Evolutionary conservation across 2,329 filamentous ascomycete genomes (phyloP), one percentile per base, ranked within the genome.

Genomic region (Fusarium equiseti): DNA sequence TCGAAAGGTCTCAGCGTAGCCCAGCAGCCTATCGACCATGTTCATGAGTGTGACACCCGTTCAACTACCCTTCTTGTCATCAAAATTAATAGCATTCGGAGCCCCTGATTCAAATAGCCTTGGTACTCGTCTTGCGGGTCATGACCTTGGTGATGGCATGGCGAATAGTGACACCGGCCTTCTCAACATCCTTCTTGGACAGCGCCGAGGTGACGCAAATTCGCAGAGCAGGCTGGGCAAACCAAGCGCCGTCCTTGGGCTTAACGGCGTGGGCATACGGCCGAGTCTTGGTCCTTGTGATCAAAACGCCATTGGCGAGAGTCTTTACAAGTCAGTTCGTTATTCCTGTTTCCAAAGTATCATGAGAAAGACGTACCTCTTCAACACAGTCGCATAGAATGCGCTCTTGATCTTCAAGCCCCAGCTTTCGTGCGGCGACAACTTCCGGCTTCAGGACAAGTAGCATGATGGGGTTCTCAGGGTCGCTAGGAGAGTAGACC

Each of bases 121-220:
- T 82, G 70, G 64, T 79, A 76, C 83, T 89, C 29, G 84, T 81
- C 79, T 89, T 90, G 67, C 88, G 84, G 22, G 87, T 89, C 86
- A 99, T 90, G 66, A 98, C 90, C 83, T 97, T 98, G 54, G 95
- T 97, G 72, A 98, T 93, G 16, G 96, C 95, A 82, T 98, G 95
- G 65, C 95, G 87, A 73, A 99, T 95, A 12, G 89, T 90, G 10
- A 91, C 90, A 16, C 95, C 96, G 1, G 96, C 94, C 84, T 97
- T 97, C 83, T 99, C 97, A 58, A 95, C 92, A 80, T 99, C 96
- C 83, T 97, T 98, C 85, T 92, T 97, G 26, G 92, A 92, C 68
- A 99, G 83, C 3, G 92, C 96, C 8, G 89, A 92, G 0, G 95
- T 97, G 57, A 98, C 86, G 78, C 95, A 98, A 15, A 98, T 89